Evolutionary conservation across 331 rosid genomes (phyloP), one percentile per base, ranked within the genome.

Genomic region (Prunus yedoensis): DNA sequence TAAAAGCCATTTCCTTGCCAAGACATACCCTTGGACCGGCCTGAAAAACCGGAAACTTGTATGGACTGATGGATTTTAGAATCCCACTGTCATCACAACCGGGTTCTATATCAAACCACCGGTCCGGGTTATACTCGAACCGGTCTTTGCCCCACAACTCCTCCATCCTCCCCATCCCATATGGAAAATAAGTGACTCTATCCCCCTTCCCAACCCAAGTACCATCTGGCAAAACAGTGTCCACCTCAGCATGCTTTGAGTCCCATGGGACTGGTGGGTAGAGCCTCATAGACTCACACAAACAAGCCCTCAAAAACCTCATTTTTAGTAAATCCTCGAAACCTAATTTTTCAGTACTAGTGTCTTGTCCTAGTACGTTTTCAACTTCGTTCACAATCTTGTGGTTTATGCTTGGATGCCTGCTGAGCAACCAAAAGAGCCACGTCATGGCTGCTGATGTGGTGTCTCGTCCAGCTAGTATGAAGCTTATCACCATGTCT

Each of bases 261-360:
- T 93, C 98, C 98, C 97, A 93, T 0, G 88, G 85, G 35, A 93
- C 96, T 0, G 98, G 97, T 0, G 98, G 97, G 75, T 88, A 91
- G 13, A 93, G 78, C 74, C 98, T 54, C 98, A 93, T 89, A 0
- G 98, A 80, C 54, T 93, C 97, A 1, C 92, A 89, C 47, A 93
- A 68, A 46, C 94, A 87, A 15, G 96, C 97, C 21, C 82, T 87
- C 76, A 88, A 28, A 27, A 54, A 87, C 14, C 32, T 84, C 94
- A 93, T 79, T 12, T 71, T 83, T 18, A 80, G 90, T 66, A 93
- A 74, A 3, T 80, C 80, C 2, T 88, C 89, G 0, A 85, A 89
- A 18, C 83, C 88, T 25, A 89, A 75, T 2, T 67, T 35, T 10
- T 16, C n/a, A 9, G 32, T 43, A 10, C 12, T 11, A 32, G 18